Evolutionary conservation across 2,329 filamentous ascomycete species (phyloP), one percentile per base, ranked within the genome.

Genomic region (Pestalotiopsis sp.): DNA sequence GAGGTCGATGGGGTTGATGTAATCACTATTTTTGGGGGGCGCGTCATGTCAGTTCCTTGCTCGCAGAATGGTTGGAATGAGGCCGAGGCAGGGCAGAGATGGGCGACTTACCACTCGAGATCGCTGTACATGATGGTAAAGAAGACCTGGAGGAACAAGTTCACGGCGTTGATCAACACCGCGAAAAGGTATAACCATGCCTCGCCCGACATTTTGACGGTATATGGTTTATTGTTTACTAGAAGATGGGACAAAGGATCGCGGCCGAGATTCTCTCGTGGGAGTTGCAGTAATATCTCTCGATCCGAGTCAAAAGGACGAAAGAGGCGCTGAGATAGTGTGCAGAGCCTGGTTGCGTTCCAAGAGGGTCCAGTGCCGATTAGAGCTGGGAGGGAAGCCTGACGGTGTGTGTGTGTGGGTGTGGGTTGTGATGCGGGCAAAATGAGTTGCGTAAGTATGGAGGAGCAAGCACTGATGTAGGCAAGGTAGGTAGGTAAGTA

Each of bases 101-200:
- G 24, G 38, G 26, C 52, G 57, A 86, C 93, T 78, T 85, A 97
- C 94, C 96, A 99, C 92, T 99, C 96, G 77, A 99, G 84, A 88
- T 99, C 96, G 83, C 94, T 97, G 85, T 98, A 99, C 97, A 99
- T 99, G 80, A 99, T 99, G 68, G 96, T 99, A 86, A 99, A 99
- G 89, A 99, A 99, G 76, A 99, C 96, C 86, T 99, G 97, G 68
- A 99, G 88, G 84, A 99, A 99, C 78, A 99, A 89, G 87, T 99
- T 99, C 89, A 99, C 94, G 85, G 96, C 96, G 86, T 99, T 99
- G 87, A 99, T 97, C 81, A 99, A 89, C 82, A 99, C 97, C 84
- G 95, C 91, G 83, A 99, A 88, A 77, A 99, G 91, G 86, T 97
- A 99, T 81, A 99, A 87, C 96, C 96, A 98, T 81, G 94, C 94